Evolutionary conservation across 78 protist species (phyloP), one percentile per base, ranked within the genome.

Genomic region (Pelomyxa schiedti): DNA sequence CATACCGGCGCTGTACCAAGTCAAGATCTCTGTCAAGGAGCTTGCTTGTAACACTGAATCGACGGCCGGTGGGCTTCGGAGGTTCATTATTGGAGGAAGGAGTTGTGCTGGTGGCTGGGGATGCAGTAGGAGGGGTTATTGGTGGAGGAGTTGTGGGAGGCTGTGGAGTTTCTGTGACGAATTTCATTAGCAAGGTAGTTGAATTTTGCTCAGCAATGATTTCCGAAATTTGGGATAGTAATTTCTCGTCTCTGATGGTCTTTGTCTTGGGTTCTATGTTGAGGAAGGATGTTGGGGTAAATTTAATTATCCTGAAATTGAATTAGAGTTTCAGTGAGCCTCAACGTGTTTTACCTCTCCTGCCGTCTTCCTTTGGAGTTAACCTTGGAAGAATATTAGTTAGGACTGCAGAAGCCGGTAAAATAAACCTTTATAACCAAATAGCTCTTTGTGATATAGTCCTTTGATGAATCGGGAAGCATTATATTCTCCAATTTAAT

Each of bases 351-450:
- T 5, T 74, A 63, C 73, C 87, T n/a, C 8, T 77, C 82, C 58
- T 83, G 88, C 52, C 70, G 66, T 32, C 77, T 83, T 9, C 88
- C 88, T 41, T 83, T 83, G 22, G 83, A 69, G 30, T 83, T 83
- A 5, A 74, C 79, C 47, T 83, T n/a, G n/a, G n/a, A n/a, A n/a
- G n/a, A n/a, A n/a, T n/a, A n/a, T n/a, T n/a, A n/a, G n/a, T n/a
- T n/a, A n/a, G n/a, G n/a, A n/a, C n/a, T n/a, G 22, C 22, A 22
- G 69, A 66, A 37, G 43, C 32, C 8, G 6, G 8, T 8, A 66
- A 16, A 6, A 8, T n/a, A n/a, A n/a, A n/a, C n/a, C n/a, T n/a
- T 83, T 5, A 83, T 84, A 0, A 83, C 83, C 29, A 76, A 28
- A 28, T 83, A 79, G 63, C 80, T 66, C 47, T 79, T 79, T 35